These are phyloP conservation scores for Eucalyptus erythrocorys DNA, from an alignment of 345 rosid species.

Conservation along the genomic window DNA sequence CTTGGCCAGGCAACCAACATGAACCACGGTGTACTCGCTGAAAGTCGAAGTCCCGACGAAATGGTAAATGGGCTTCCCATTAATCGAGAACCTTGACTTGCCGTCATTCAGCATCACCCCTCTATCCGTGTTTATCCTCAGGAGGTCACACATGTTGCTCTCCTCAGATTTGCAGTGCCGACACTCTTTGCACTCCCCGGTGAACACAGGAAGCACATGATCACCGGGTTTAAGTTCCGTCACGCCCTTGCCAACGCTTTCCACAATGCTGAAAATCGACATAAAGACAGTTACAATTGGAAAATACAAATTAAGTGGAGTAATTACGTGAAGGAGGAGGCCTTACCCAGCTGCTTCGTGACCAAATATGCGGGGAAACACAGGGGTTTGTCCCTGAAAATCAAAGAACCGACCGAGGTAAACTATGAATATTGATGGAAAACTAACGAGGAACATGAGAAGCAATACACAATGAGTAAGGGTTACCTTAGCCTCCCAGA, in stretches of 20 bases:
- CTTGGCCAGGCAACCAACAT: conserved; percentile 20
- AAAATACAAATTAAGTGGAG: not conserved
- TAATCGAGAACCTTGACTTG: conserved; percentile 13
- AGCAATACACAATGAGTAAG: not conserved
- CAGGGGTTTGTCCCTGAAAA: no score
- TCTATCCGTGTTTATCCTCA: conserved; percentile 11
- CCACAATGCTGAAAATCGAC: conserved; percentile 12
- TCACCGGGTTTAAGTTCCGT: conserved; percentile 18
- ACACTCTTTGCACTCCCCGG: conserved; percentile 30
- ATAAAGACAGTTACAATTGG: not conserved
- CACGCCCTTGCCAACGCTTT: conserved; percentile 27
- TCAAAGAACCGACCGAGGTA: not conserved
- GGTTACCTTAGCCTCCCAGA: conserved; percentile 40
- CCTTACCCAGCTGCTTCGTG: no score
- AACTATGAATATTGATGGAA: not conserved
- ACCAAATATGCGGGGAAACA: no score
- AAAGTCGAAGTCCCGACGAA: conserved; percentile 24
- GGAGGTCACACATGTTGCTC: conserved; percentile 30
- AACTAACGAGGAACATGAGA: not conserved
- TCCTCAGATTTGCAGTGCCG: conserved; percentile 20
- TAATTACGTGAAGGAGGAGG: no score
- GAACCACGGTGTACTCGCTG: conserved; percentile 21
- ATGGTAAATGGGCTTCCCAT: conserved; percentile 13
- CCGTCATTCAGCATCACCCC: conserved; percentile 26
- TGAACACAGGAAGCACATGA: conserved; percentile 32